phyloP scores from a whole-genome alignment of 495 filamentous ascomycete species.

The Achaetomiella virescens region DNA sequence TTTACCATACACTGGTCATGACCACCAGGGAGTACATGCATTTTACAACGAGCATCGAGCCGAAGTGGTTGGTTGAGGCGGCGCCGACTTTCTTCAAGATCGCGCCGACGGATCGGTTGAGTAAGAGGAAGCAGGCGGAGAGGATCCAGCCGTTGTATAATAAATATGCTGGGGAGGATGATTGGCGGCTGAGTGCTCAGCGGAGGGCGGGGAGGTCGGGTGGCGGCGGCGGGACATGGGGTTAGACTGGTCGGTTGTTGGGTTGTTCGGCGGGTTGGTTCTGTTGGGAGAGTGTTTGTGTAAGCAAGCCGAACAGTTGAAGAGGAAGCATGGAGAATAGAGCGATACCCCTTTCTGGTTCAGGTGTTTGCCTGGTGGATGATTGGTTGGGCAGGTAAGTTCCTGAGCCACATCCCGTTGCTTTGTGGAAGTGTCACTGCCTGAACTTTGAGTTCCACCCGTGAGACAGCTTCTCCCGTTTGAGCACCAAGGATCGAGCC shows the following conservation, averaged over 20 bases:
- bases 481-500: no score
- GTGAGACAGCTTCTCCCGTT: no score
- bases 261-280: neutral
- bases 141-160: constrained; percentile 93
- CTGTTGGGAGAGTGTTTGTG: neutral
- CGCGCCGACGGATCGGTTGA: constrained; percentile 78
- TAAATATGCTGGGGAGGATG: constrained; percentile 75
- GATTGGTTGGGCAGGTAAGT: no score
- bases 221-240: constrained; percentile 89
- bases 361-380: no score
- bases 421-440: no score
- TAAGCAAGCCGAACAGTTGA: neutral
- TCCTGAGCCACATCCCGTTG: no score
- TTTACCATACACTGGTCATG: constrained; percentile 82
- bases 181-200: constrained; percentile 90
- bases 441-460: no score
- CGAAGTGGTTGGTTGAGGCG: constrained; percentile 84
- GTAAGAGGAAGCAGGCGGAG: constrained; percentile 89
- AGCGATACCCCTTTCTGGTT: no score
- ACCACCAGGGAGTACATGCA: constrained; percentile 99
- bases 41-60: constrained; percentile 82
- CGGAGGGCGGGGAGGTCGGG: constrained; percentile 80
- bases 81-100: constrained; percentile 99
- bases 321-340: no score
- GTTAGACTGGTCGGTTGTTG: constrained; percentile 41